Evolutionary conservation across 768 basidiomycete species (phyloP).

Genomic region (Lepiota brunneoincarnata): DNA sequence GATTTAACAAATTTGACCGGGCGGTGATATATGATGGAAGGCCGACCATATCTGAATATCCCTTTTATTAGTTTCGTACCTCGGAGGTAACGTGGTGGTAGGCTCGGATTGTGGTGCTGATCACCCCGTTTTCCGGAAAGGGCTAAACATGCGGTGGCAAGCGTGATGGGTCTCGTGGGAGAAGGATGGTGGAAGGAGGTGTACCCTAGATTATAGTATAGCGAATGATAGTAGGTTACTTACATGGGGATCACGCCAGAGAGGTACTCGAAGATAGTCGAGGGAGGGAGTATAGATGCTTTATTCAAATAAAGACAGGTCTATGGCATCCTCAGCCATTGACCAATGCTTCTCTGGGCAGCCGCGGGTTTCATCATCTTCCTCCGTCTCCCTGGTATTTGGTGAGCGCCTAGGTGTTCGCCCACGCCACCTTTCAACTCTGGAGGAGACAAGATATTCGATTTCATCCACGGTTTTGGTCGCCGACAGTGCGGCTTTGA

Average conservation of each 20-base stretch:
- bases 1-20: not conserved
- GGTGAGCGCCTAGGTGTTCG: constrained; percentile 1
- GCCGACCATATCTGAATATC: not conserved
- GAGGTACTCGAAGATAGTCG: not conserved
- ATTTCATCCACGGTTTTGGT: constrained; percentile 47
- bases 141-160: too few relatives aligned
- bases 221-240: too few relatives aligned
- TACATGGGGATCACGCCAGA: too few relatives aligned
- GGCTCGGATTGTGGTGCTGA: not conserved
- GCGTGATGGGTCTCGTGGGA: too few relatives aligned
- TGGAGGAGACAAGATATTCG: constrained; percentile 38
- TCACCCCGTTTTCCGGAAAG: too few relatives aligned
- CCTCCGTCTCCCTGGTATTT: not conserved
- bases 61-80: not conserved
- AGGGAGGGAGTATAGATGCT: not conserved
- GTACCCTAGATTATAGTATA: too few relatives aligned
- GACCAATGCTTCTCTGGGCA: not conserved
- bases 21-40: constrained; percentile 2
- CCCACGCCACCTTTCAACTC: constrained; percentile 27
- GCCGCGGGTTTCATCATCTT: not conserved
- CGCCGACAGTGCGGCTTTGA: constrained; percentile 41
- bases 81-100: not conserved
- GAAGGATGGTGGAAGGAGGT: too few relatives aligned
- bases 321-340: constrained; percentile 4
- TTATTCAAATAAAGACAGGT: constrained; percentile 5